Conservation (phyloP, 768 basidiomycete genomes). For the Lentinus tigrinus region DNA sequence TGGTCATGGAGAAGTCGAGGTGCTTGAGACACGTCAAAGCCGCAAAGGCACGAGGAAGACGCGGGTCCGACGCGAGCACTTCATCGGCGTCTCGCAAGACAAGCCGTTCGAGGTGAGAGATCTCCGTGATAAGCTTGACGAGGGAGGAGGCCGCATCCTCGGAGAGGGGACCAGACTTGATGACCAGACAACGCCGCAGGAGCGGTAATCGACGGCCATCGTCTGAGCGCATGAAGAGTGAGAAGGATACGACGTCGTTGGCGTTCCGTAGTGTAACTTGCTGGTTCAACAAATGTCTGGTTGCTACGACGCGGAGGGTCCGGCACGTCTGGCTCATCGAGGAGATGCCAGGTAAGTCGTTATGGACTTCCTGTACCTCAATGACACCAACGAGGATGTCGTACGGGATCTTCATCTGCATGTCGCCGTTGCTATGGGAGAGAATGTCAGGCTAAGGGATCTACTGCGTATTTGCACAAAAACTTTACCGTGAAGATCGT, state of each 20-base stretch:
- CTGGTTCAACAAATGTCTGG: background rate
- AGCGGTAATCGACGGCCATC: background rate
- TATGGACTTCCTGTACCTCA: background rate
- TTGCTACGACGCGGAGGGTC: background rate
- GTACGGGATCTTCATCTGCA: background rate
- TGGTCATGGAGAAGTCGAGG: background rate
- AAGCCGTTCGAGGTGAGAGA: background rate
- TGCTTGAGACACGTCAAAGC: background rate
- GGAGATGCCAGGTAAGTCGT: background rate
- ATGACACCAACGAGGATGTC: background rate
- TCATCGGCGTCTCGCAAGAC: background rate
- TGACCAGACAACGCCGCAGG: background rate
- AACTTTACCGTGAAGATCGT: too few species aligned
- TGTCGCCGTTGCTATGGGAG: background rate
- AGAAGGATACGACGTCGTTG: background rate
- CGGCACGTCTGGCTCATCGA: background rate
- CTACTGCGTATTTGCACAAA: too few species aligned
- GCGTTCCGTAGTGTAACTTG: background rate
- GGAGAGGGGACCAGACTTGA: background rate
- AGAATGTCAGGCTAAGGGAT: too few species aligned
- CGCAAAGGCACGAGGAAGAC: background rate
- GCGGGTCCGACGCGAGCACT: background rate
- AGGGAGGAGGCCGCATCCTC: background rate
- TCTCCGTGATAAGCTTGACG: background rate
- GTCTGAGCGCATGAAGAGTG: background rate